Conservation (phyloP, 2,329 filamentous ascomycete species). For the Pestalotiopsis sp. region DNA sequence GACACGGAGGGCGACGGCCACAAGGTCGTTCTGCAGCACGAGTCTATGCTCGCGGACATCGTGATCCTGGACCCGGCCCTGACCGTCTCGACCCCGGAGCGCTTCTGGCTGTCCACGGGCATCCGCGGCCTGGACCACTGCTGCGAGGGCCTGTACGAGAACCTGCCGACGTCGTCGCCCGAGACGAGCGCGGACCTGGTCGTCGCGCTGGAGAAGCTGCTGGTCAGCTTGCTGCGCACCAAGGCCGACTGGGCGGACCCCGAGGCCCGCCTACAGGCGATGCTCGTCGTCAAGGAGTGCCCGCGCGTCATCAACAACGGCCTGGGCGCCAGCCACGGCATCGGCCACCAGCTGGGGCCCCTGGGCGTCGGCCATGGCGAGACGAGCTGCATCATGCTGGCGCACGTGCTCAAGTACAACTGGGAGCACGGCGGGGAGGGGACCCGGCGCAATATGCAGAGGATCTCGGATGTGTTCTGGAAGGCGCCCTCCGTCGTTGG, state of each 20-base stretch:
- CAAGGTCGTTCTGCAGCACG: conserved; percentile 21
- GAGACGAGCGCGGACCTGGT: conserved; percentile 8
- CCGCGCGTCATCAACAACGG: conserved; percentile 9
- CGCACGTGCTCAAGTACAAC: conserved; percentile 18
- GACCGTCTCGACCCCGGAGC: conserved; percentile 20
- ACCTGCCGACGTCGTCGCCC: neutral
- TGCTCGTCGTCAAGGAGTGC: conserved; percentile 13
- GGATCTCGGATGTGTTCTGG: conserved; percentile 12
- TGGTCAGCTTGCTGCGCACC: conserved; percentile 17
- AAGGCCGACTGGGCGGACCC: conserved; percentile 19
- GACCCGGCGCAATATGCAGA: conserved; percentile 10
- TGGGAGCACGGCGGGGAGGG: conserved; percentile 17
- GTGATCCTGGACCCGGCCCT: conserved; percentile 21
- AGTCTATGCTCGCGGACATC: conserved; percentile 18
- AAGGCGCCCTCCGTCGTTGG: conserved; percentile 8
- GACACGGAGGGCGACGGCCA: conserved; percentile 22
- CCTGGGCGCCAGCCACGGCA: conserved; percentile 23
- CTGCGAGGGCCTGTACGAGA: conserved; percentile 18
- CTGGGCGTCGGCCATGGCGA: conserved; percentile 23
- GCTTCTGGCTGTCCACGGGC: conserved; percentile 24
- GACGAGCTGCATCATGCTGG: conserved; percentile 22
- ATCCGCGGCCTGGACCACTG: conserved; percentile 24
- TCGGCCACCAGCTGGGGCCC: conserved; percentile 24
- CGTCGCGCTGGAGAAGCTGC: conserved; percentile 12
- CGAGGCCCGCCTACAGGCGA: conserved; percentile 19